These are phyloP conservation scores for Amesomyces nigricolor DNA, from an alignment of 2,329 filamentous ascomycete species.

Conservation along the genomic window DNA sequence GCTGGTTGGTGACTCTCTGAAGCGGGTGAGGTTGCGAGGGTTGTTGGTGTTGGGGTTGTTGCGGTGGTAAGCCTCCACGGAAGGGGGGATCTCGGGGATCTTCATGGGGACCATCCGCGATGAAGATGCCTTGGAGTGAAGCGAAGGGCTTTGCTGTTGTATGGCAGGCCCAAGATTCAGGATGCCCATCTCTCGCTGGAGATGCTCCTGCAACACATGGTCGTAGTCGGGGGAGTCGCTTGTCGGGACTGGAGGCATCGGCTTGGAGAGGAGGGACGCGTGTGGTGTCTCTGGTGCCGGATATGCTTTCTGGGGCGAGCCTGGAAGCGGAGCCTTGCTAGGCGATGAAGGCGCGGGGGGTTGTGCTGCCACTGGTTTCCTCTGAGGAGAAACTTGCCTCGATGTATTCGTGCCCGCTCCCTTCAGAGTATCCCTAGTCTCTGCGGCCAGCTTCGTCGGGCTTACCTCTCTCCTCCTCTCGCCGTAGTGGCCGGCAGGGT, in stretches of 20 bases:
- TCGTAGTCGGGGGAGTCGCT: slow-evolving; percentile 56
- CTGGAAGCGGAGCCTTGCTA: slow-evolving; percentile 54
- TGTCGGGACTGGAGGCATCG: slow-evolving; percentile 43
- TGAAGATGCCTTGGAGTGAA: slow-evolving; percentile 31
- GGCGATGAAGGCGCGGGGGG: slow-evolving; percentile 51
- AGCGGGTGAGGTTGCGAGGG: background rate
- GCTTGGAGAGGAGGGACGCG: slow-evolving; percentile 36
- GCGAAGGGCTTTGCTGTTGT: slow-evolving; percentile 33
- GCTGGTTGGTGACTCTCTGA: background rate
- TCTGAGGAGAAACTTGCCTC: slow-evolving; percentile 56
- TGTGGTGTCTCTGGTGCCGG: slow-evolving; percentile 42
- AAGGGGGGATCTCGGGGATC: slow-evolving; percentile 54
- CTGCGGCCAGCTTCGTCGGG: slow-evolving; percentile 44
- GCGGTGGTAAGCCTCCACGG: slow-evolving; percentile 35
- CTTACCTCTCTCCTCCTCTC: slow-evolving; percentile 47
- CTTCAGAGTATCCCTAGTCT: slow-evolving; percentile 53
- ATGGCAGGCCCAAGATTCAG: slow-evolving; percentile 45
- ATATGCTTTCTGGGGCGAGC: slow-evolving; percentile 49
- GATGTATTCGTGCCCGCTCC: slow-evolving; percentile 42
- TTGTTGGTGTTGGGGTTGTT: slow-evolving; percentile 13
- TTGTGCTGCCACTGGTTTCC: slow-evolving; percentile 47
- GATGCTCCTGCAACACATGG: slow-evolving; percentile 53
- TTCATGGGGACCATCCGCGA: slow-evolving; percentile 39
- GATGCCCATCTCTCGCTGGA: slow-evolving; percentile 57
- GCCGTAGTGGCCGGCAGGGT: slow-evolving; percentile 45